Percentiles rank a stretch among this genome's conserved stretches.
phyloP scores from a whole-genome alignment of 495 filamentous ascomycete genomes.

The Xylaria longipes region DNA sequence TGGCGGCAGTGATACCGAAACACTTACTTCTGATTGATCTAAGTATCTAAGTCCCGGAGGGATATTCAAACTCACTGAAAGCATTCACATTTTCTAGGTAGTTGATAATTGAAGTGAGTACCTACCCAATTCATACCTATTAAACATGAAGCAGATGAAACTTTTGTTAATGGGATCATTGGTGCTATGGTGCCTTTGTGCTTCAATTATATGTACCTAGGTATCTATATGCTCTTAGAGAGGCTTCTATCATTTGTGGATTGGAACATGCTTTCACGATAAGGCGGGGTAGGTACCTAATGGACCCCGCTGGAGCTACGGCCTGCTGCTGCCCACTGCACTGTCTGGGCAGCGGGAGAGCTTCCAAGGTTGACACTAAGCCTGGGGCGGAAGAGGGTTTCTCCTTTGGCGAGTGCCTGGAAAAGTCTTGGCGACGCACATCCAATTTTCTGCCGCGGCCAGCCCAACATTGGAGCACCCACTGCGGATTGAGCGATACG shows the following conservation, averaged over 20 bases:
- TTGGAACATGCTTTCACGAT: background rate
- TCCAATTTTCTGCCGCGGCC: slow-evolving; percentile 39
- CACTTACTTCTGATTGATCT: background rate
- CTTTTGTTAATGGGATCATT: no score
- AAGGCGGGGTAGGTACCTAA: background rate
- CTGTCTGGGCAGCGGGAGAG: background rate
- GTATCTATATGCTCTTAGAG: no score
- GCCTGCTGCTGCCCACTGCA: background rate
- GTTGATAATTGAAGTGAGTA: background rate
- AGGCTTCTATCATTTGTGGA: background rate
- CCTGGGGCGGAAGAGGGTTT: slow-evolving; percentile 40
- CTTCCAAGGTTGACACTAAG: background rate
- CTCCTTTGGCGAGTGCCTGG: slow-evolving; percentile 40
- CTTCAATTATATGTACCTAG: no score
- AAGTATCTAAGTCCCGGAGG: background rate
- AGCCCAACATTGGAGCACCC: slow-evolving; percentile 36
- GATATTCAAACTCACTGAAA: background rate
- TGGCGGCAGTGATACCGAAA: background rate
- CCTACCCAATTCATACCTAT: background rate
- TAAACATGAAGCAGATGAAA: background rate
- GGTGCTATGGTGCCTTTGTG: no score
- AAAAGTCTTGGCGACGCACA: slow-evolving; percentile 48
- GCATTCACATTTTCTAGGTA: background rate
- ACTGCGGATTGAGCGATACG: slow-evolving; percentile 29
- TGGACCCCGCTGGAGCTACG: background rate